Base-by-base conservation (phyloP, 495 filamentous ascomycete species). In the Penicillium atrosanguineum region DNA sequence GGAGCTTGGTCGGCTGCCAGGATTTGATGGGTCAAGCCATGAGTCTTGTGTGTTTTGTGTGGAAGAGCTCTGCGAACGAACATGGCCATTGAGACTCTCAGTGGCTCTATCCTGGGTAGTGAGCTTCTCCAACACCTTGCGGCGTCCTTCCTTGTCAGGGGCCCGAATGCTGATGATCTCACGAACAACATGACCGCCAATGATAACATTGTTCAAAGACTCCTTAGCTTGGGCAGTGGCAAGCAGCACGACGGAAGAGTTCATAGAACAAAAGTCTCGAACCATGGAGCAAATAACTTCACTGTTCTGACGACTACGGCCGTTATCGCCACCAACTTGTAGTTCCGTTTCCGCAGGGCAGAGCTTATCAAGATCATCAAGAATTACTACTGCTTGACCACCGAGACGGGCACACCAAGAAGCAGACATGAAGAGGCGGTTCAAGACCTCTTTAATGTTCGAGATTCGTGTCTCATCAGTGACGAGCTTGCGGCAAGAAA, bases 191-290 rank as follows among this genome's bases (percentile, higher is more conserved):
- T 93, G 89, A 4, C 87, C 88, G 15, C 89, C 86, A 23, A 93
- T 81, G 43, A 95, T 79, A 14, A 90, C 78, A 55, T 86, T 88
- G 64, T 95, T 88, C 41, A 95, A 68, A 3, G 86, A 86, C 47
- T 97, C 94, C 67, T 97, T 97, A 19, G 86, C 86, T 66, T 95
- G 89, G 8, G 91, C 90, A 18, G 93, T 97, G n/a, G 88, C 91
- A 28, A 96, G 79, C 14, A 97, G 74, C 26, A 94, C 87, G 19
- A 97, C 87, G 4, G 87, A 85, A 52, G 84, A 91, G 40, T 89
- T 86, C 64, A 73, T 70, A 0, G 76, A 73, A 56, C 91, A 96
- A 61, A 88, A 93, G 58, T 96, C 88, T 50, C 85, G 83, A 0
- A 89, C 88, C 61, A 92, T 84, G 3, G 87, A 82, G 63, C 91